Percentiles rank a stretch among this genome's conserved stretches.
Evolutionary conservation across 805 yeast species (phyloP).

Genomic region (Geotrichum ghanense): DNA sequence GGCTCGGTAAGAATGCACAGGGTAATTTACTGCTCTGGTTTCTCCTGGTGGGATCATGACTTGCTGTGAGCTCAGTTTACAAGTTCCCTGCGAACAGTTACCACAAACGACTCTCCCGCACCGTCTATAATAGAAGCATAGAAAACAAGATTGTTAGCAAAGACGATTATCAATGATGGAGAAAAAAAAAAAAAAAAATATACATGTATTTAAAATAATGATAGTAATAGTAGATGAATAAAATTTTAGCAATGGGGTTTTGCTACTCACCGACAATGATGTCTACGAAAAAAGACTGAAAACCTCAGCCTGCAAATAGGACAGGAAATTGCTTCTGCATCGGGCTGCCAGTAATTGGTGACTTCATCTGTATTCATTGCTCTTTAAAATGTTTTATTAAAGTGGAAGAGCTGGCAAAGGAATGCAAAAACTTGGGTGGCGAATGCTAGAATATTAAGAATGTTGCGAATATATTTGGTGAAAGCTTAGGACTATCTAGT

Average conservation of each 20-base stretch:
- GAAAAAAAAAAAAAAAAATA: too few species aligned
- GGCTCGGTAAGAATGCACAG: slow-evolving; percentile 53
- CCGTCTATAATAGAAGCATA: too few species aligned
- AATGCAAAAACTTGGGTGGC: too few species aligned
- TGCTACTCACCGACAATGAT: slow-evolving; percentile 48
- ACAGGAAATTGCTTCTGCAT: slow-evolving; percentile 42
- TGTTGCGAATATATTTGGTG: too few species aligned
- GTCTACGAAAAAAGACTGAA: slow-evolving; percentile 58
- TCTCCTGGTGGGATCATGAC: slow-evolving; percentile 45
- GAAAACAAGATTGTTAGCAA: too few species aligned
- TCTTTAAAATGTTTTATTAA: too few species aligned
- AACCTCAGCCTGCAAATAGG: slow-evolving; percentile 41
- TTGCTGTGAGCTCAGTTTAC: slow-evolving; percentile 47
- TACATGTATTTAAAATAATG: too few species aligned
- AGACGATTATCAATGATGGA: too few species aligned
- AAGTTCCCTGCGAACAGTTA: slow-evolving; percentile 43
- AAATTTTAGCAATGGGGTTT: too few species aligned
- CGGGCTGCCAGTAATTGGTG: slow-evolving; percentile 54
- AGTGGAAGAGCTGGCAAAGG: too few species aligned
- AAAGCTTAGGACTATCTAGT: too few species aligned
- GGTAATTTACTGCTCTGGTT: slow-evolving; percentile 34
- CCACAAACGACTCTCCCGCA: slow-evolving; percentile 82
- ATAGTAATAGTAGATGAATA: neutral
- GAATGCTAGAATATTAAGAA: too few species aligned
- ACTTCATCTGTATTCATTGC: neutral